Conservation (phyloP, 2,329 filamentous ascomycete genomes). For the Calycina herbarum region DNA sequence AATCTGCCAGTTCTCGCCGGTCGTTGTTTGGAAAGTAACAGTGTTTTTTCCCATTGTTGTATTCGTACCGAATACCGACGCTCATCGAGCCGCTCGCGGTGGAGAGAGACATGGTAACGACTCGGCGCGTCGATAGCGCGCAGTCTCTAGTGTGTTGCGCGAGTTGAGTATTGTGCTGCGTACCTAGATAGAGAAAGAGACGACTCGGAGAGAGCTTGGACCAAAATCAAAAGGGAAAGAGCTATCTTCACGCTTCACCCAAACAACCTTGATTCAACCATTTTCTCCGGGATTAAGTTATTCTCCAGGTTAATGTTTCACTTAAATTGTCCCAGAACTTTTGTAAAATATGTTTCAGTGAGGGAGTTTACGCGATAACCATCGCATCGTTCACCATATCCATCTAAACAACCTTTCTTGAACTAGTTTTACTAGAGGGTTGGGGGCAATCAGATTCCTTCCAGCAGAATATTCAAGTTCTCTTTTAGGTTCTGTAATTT, state of each 20-base stretch:
- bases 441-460: no score
- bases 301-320: not conserved
- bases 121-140: no score
- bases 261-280: not conserved
- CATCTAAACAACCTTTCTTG: no score
- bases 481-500: no score
- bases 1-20: not conserved
- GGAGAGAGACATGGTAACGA: not conserved
- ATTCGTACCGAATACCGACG: not conserved
- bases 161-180: no score
- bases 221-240: not conserved
- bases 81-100: not conserved
- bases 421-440: no score
- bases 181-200: no score
- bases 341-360: not conserved
- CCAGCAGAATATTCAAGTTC: no score
- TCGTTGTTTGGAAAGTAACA: not conserved
- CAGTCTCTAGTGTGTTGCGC: no score
- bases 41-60: not conserved
- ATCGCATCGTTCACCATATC: no score
- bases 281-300: not conserved
- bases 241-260: not conserved
- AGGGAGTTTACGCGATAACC: no score
- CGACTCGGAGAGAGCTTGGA: no score
- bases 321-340: not conserved